Percentiles rank a stretch among this genome's conserved stretches.
These are phyloP conservation scores for Keithomyces neogunnii DNA, from an alignment of 2,329 filamentous ascomycete species.

Conservation along the genomic window DNA sequence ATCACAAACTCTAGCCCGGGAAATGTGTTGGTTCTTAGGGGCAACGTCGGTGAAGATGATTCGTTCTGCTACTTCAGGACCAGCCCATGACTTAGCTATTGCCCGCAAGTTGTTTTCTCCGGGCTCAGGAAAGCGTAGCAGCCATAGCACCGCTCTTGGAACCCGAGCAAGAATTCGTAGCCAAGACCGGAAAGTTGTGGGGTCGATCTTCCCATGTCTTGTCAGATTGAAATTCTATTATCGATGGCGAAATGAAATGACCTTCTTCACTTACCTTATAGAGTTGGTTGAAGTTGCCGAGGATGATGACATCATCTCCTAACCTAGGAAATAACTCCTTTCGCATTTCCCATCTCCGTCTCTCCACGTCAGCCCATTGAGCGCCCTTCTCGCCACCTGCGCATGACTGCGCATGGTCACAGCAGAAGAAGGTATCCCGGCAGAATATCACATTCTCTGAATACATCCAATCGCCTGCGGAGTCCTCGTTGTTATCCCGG, in stretches of 20 bases:
- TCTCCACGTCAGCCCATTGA: constrained; percentile 78
- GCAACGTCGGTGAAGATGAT: constrained; percentile 96
- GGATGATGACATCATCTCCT: constrained; percentile 74
- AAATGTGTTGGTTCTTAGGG: constrained; percentile 89
- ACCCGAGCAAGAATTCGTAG: constrained; percentile 78
- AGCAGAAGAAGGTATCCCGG: constrained; percentile 94
- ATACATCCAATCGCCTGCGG: constrained; percentile 81
- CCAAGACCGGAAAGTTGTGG: constrained; percentile 93
- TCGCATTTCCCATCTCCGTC: constrained; percentile 81
- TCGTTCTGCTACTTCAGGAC: constrained; percentile 72
- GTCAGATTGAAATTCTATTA: background rate
- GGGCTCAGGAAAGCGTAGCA: constrained; percentile 91
- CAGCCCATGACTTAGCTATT: constrained; percentile 78
- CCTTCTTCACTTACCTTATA: constrained; percentile 66
- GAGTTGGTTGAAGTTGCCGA: constrained; percentile 97
- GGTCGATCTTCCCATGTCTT: constrained; percentile 64
- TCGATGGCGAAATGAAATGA: background rate
- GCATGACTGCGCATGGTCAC: constrained; percentile 88
- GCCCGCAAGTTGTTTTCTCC: constrained; percentile 78
- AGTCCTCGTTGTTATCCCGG: constrained; percentile 55
- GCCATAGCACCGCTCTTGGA: constrained; percentile 86
- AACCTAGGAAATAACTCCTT: constrained; percentile 83
- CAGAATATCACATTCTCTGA: constrained; percentile 96
- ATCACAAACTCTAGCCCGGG: constrained; percentile 83
- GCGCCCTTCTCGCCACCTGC: constrained; percentile 58